phyloP scores from a whole-genome alignment of 2,329 filamentous ascomycete species.

The Ramularia collo-cygni region DNA sequence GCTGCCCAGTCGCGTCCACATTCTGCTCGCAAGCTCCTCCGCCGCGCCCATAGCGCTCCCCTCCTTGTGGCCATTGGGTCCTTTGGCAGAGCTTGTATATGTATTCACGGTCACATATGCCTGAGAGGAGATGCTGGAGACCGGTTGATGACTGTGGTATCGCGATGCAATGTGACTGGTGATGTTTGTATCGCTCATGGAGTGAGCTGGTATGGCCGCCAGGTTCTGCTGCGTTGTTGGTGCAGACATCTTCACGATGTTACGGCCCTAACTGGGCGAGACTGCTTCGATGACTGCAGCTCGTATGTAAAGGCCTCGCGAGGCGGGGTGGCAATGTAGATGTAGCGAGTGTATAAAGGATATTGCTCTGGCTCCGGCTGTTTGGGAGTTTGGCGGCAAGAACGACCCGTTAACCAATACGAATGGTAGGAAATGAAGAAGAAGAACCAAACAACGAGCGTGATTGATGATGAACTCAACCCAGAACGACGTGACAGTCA shows the following conservation, averaged over 20 bases:
- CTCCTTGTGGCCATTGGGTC: constrained; percentile 82
- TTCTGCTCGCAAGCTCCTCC: constrained; percentile 82
- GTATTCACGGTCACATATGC: constrained; percentile 90
- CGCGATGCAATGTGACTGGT: constrained; percentile 79
- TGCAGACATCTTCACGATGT: constrained; percentile 29
- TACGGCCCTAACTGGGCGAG: constrained; percentile 22
- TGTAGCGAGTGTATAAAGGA: neutral
- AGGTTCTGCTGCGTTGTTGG: constrained; percentile 77
- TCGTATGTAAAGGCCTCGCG: constrained; percentile 8
- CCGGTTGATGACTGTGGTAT: constrained; percentile 86
- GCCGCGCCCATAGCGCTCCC: constrained; percentile 88
- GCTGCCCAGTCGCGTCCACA: constrained; percentile 76
- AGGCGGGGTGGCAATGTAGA: constrained; percentile 8
- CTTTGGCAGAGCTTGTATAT: constrained; percentile 81
- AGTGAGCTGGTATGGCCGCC: constrained; percentile 77
- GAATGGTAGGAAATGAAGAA: too few species aligned
- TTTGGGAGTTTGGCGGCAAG: too few species aligned
- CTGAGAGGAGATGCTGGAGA: constrained; percentile 82
- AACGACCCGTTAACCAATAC: too few species aligned
- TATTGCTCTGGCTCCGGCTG: too few species aligned
- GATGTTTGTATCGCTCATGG: constrained; percentile 60
- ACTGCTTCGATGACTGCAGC: constrained; percentile 10
- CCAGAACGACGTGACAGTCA: too few species aligned
- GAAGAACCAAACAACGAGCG: too few species aligned
- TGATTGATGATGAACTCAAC: too few species aligned